Evolutionary conservation across 495 filamentous ascomycete genomes (phyloP).

Genomic region (Symbiotaphrina buchneri): DNA sequence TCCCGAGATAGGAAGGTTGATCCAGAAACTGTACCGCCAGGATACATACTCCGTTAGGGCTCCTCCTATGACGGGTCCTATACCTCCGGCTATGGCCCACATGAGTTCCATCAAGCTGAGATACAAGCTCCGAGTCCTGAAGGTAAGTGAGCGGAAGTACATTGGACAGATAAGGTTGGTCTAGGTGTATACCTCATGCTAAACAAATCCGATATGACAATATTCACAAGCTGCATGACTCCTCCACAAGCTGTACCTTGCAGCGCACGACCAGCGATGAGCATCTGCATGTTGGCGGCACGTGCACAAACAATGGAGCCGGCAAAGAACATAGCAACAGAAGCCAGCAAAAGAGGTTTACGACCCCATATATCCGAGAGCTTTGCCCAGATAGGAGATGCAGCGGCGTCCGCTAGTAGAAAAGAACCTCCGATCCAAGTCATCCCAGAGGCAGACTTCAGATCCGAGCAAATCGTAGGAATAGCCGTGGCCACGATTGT

Average conservation of each 20-base stretch:
- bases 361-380: no score
- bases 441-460: no score
- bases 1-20: constrained; percentile 25
- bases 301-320: constrained; percentile 12
- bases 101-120: constrained; percentile 11
- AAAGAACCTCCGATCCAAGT: no score
- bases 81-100: constrained; percentile 15
- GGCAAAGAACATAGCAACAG: no score
- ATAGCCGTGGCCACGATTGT: constrained; percentile 12
- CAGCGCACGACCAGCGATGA: constrained; percentile 11
- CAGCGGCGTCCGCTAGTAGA: no score
- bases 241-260: constrained; percentile 14
- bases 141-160: no score
- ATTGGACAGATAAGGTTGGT: no score
- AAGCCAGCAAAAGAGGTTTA: no score
- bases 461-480: no score
- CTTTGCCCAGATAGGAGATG: no score
- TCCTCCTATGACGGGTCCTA: constrained; percentile 17
- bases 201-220: constrained; percentile 51
- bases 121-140: background rate
- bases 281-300: constrained; percentile 6
- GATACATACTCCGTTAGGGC: constrained; percentile 18
- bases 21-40: constrained; percentile 42
- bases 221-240: constrained; percentile 9
- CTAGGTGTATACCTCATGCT: no score